Evolutionary conservation across 2,329 filamentous ascomycete genomes (phyloP).

Genomic region (Pezicula carpinea): DNA sequence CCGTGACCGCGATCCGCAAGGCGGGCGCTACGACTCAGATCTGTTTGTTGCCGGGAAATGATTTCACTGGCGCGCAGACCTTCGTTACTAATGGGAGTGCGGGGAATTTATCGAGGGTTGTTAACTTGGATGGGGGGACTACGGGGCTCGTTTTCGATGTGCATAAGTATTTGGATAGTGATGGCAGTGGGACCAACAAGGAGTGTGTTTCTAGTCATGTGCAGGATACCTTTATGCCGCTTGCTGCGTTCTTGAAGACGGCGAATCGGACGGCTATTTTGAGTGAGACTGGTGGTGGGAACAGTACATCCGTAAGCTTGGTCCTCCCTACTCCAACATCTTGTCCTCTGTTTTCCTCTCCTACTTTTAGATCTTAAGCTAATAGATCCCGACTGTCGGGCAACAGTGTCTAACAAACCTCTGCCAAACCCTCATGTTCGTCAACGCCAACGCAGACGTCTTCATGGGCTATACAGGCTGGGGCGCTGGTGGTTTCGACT

Average conservation of each 20-base stretch:
- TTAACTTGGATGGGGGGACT: conserved; percentile 54
- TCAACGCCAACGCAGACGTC: conserved; percentile 30
- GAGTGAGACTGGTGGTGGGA: conserved; percentile 45
- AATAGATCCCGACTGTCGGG: not conserved
- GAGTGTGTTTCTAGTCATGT: conserved; percentile 51
- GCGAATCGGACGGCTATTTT: conserved; percentile 45
- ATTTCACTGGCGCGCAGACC: conserved; percentile 47
- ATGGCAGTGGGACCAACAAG: conserved; percentile 48
- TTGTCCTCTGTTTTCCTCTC: conserved; percentile 30
- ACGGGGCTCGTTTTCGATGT: conserved; percentile 54
- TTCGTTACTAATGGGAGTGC: conserved; percentile 46
- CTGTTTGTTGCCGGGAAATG: conserved; percentile 57
- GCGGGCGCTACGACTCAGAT: conserved; percentile 59
- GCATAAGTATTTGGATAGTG: conserved; percentile 56
- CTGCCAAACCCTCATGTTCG: not conserved
- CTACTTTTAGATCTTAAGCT: conserved; percentile 25
- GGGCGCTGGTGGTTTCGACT: conserved; percentile 31
- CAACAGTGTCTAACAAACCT: not conserved
- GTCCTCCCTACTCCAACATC: conserved; percentile 12
- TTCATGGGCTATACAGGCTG: conserved; percentile 35
- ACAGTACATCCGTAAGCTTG: conserved; percentile 14
- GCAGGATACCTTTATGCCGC: conserved; percentile 37
- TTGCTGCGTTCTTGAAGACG: conserved; percentile 42
- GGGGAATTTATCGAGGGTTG: conserved; percentile 46
- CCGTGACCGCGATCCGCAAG: conserved; percentile 59